Base-by-base conservation (phyloP, 2,329 filamentous ascomycete species). In the Diaporthe sp. region DNA sequence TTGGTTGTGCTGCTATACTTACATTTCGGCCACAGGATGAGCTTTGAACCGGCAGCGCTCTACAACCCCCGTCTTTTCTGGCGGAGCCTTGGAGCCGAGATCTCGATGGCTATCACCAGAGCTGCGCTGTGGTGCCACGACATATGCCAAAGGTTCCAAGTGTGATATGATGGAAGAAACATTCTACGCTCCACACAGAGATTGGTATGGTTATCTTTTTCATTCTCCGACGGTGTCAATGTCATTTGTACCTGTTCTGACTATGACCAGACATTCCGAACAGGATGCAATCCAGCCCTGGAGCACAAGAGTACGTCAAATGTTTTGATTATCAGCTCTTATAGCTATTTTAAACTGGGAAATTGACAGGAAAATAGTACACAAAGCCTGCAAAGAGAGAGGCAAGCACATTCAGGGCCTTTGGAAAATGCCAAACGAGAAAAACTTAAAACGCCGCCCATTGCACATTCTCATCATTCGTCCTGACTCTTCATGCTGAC, bases 401-500 rank as follows among this genome's bases (percentile, higher is more conserved):
- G 25, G 7, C 10, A 15, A 45, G 28, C 3, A 66, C 55, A 25
- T 25, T 28, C 6, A 25, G 28, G 28, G 12, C 17, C 60, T 67
- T 67, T 52, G 13, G 9, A n/a, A 12, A 28, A 30, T 15, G 19
- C 47, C 6, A 13, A 17, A 42, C 22, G 33, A 52, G 2, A 25
- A 13, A 28, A 12, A 7, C 9, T 13, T 17, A 9, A 12, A 13
- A 6, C 40, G 38, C 7, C 54, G 13, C 22, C 30, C 35, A 35
- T 4, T 3, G 12, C 12, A 50, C 17, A 57, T 30, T 17, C 4
- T 61, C 17, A 28, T 47, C 45, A 60, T 10, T 76, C 73, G 1
- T 47, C 60, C 17, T 52, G 52, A 7, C n/a, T 73, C 60, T 54
- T 72, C 33, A 52, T 61, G 15, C 38, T 42, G 47, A 75, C 30